Conservation (phyloP, 345 rosid genomes). For the Acer yangbiense region DNA sequence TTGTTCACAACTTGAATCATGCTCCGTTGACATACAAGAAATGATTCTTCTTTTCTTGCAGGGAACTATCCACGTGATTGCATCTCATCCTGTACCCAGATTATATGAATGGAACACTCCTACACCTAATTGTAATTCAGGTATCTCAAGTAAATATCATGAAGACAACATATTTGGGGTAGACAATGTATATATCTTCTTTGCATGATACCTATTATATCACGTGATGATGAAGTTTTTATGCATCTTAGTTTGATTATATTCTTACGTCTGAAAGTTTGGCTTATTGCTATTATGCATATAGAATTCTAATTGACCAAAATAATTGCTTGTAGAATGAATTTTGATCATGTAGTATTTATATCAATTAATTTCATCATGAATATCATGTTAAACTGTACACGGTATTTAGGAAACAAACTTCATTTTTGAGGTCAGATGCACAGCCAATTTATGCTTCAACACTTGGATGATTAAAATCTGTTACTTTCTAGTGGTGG, state of each 20-base stretch:
- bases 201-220: not conserved
- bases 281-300: not conserved
- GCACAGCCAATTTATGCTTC: not conserved
- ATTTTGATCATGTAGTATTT: not conserved
- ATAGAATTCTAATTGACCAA: not conserved
- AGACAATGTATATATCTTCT: not conserved
- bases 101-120: constrained; percentile 92
- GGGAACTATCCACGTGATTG: constrained; percentile 69
- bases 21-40: constrained; percentile 4
- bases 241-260: not conserved
- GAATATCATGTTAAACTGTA: not conserved
- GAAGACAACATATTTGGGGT: not conserved
- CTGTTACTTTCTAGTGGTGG: constrained; percentile 5
- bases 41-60: constrained; percentile 26
- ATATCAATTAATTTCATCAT: not conserved
- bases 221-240: not conserved
- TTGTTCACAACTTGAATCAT: not conserved
- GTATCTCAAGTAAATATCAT: constrained; percentile 33
- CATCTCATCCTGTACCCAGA: constrained; percentile 71
- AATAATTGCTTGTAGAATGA: constrained; percentile 1
- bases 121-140: constrained; percentile 74
- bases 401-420: not conserved
- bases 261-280: not conserved
- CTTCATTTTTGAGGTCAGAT: not conserved
- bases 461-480: not conserved